Evolutionary conservation across 352 stramenopile species (phyloP).

Genomic region (Globisporangium carolinianum): DNA sequence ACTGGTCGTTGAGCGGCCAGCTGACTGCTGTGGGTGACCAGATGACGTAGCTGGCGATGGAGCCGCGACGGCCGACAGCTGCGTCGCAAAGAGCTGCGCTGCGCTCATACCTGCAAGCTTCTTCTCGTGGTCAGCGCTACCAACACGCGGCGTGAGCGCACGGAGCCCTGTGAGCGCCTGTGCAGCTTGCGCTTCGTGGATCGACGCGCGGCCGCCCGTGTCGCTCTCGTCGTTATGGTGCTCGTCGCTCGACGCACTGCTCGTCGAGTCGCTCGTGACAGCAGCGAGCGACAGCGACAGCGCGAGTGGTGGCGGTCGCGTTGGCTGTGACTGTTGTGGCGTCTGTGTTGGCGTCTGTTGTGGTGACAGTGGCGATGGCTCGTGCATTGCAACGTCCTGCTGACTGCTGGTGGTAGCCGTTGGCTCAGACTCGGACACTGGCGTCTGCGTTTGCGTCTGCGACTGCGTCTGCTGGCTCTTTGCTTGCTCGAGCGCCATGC

Average conservation of each 20-base stretch:
- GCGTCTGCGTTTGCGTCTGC: neutral
- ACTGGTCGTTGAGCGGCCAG: too few species aligned
- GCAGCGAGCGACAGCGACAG: neutral
- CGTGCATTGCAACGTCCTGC: neutral
- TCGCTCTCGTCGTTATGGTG: slow-evolving; percentile 10
- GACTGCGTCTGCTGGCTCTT: slow-evolving; percentile 1
- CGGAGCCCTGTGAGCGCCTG: slow-evolving; percentile 70
- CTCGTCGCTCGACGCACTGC: neutral
- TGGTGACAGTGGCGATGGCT: neutral
- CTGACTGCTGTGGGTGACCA: too few species aligned
- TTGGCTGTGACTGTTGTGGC: neutral
- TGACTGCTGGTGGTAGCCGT: too few species aligned
- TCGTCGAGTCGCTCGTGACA: neutral
- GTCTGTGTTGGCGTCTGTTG: neutral
- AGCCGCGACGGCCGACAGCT: neutral
- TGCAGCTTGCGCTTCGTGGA: slow-evolving; percentile 59
- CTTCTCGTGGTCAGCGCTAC: slow-evolving; percentile 10
- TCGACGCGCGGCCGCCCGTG: slow-evolving; percentile 14
- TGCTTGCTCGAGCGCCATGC: slow-evolving; percentile 11
- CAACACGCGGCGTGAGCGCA: slow-evolving; percentile 12
- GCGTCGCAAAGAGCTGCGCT: slow-evolving; percentile 6
- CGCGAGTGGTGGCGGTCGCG: neutral
- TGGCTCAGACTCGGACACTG: too few species aligned
- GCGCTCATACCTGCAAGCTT: slow-evolving; percentile 9
- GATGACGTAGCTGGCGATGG: neutral